Evolutionary conservation across 176 grass and related monocot species (phyloP).

Genomic region (Cenchrus fungigraminus): DNA sequence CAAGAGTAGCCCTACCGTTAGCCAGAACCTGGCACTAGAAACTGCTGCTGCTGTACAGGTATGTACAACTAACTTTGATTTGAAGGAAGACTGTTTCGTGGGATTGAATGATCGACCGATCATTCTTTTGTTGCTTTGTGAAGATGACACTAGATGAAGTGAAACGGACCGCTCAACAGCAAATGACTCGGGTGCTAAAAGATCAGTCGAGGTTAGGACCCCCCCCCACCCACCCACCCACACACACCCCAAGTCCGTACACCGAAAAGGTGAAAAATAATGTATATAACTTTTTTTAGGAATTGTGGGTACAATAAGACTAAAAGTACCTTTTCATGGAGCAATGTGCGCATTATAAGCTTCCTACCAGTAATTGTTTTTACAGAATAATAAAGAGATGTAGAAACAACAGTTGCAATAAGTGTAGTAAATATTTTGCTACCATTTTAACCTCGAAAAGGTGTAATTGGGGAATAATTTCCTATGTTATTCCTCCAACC

Average conservation of each 20-base stretch:
- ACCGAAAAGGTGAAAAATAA: background rate
- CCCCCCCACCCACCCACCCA: no score
- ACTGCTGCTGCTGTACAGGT: slow-evolving; percentile 98
- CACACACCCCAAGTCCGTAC: background rate
- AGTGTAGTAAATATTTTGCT: slow-evolving; percentile 24
- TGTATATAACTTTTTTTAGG: background rate
- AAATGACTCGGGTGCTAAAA: slow-evolving; percentile 82
- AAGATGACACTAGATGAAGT: slow-evolving; percentile 98
- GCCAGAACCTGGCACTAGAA: slow-evolving; percentile 85
- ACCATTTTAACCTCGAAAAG: slow-evolving; percentile 30
- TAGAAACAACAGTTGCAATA: slow-evolving; percentile 20
- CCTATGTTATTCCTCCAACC: no score
- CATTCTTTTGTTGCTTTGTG: slow-evolving; percentile 33
- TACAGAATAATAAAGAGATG: background rate
- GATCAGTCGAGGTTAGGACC: slow-evolving; percentile 77
- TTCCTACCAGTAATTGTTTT: background rate
- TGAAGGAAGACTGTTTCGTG: slow-evolving; percentile 29
- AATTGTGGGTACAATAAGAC: background rate
- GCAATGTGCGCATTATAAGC: background rate
- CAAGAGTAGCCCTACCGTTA: slow-evolving; percentile 87
- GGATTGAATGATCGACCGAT: slow-evolving; percentile 38
- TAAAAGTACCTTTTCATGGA: slow-evolving; percentile 1
- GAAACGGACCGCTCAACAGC: slow-evolving; percentile 91
- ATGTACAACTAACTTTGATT: slow-evolving; percentile 39
- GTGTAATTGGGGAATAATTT: no score